Base-by-base conservation (phyloP, 768 basidiomycete species). In the Trametes punicea region DNA sequence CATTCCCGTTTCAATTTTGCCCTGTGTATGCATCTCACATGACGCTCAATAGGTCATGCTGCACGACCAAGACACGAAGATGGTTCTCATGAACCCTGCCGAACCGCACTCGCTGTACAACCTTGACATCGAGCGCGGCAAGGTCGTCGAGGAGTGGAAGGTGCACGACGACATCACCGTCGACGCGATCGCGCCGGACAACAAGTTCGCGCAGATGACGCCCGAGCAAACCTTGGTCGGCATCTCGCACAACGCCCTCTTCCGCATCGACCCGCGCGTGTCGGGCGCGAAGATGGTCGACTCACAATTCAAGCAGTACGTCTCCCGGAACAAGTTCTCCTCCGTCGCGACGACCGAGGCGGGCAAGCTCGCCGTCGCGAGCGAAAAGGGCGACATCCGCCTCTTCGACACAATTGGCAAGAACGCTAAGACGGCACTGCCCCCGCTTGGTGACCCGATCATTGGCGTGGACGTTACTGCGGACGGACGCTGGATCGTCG, bases 101-200 rank as follows among this genome's bases (percentile, higher is more conserved):
- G 83, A 93, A 34, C 85, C 88, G 3, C 83, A 92, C 64, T 86
- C 93, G 0, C 74, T 99, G 39, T 97, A 84, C 73, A 84, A 78
- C 61, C 84, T 98, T 81, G 97, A 99, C 73, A 82, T 99, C 59
- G 89, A 96, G 71, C 85, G 85, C 23, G 97, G 93, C 39, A 96
- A 97, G 72, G 85, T 99, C 26, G 93, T 98, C 20, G 97, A 99
- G 69, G 97, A 99, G 70, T 98, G 93, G 94, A 96, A 93, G 69
- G 85, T 99, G n/a, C 87, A 94, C 68, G 93, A 98, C 31, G 78
- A 88, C 66, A 77, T 98, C 61, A 76, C 79, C 15, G 90, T 99
- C 61, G 81, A 88, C 70, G 87, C 96, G 67, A 90, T 98, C 68
- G 83, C 95, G 2, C 95, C 97, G 4, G 86, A 93, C 64, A 85